A percentile compares a stretch with the other conserved stretches of the same genome.
phyloP scores from a whole-genome alignment of 108 stramenopile species.

The Aurantiochytrium sp. region DNA sequence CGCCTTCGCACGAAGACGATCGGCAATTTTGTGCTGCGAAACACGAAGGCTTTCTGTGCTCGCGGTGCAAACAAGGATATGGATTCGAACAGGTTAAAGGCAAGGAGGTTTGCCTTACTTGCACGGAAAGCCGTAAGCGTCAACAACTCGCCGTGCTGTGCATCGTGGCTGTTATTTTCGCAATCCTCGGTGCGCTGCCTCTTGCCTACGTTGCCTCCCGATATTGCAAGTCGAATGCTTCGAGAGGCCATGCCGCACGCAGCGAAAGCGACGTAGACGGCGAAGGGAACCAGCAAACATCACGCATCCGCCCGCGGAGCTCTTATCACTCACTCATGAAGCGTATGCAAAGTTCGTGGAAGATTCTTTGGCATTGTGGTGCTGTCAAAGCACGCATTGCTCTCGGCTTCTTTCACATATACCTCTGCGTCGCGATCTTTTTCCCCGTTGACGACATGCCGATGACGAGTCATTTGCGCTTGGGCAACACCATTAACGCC shows the following conservation, averaged over 20 bases:
- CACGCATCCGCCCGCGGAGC: neutral
- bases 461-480: neutral
- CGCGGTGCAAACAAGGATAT: neutral
- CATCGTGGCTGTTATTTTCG: neutral
- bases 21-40: neutral
- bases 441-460: neutral
- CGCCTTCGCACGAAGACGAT: neutral
- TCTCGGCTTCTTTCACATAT: neutral
- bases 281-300: neutral
- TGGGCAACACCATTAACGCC: neutral
- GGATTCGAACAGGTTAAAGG: neutral
- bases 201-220: neutral
- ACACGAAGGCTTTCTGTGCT: neutral
- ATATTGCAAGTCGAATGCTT: neutral
- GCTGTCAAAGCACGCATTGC: neutral
- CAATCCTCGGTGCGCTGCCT: neutral
- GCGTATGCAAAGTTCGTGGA: neutral
- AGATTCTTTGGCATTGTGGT: neutral
- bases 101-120: neutral
- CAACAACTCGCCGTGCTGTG: neutral
- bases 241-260: neutral
- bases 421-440: neutral
- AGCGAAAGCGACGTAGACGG: neutral
- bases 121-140: neutral
- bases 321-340: neutral